Evolutionary conservation across 257 asterid species (phyloP).

Genomic region (Nicotiana knightiana): DNA sequence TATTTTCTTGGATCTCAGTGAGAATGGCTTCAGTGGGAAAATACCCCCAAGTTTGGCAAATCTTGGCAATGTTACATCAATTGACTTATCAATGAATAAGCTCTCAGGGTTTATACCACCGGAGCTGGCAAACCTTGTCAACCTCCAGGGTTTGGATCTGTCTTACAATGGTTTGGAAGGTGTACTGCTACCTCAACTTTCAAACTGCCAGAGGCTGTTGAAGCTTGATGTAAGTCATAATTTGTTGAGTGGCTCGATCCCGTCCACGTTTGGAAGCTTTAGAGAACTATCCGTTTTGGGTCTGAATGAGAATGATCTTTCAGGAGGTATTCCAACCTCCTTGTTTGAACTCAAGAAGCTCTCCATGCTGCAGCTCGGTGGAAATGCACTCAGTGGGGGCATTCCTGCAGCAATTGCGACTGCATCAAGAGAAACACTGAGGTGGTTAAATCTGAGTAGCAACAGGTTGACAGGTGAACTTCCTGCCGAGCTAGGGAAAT

Average conservation of each 20-base stretch:
- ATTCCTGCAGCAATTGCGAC: slow-evolving; percentile 35
- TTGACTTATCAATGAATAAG: slow-evolving; percentile 56
- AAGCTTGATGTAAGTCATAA: slow-evolving; percentile 53
- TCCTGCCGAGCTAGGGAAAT: slow-evolving; percentile 52
- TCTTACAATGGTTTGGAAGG: slow-evolving; percentile 62
- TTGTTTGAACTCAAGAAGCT: slow-evolving; percentile 56
- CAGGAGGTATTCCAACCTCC: slow-evolving; percentile 44
- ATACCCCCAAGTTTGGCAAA: slow-evolving; percentile 52
- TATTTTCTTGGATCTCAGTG: slow-evolving; percentile 48
- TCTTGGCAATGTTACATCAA: slow-evolving; percentile 33
- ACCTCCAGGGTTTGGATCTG: slow-evolving; percentile 45
- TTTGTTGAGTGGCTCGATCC: slow-evolving; percentile 53
- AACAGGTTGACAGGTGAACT: slow-evolving; percentile 45
- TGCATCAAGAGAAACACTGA: slow-evolving; percentile 39
- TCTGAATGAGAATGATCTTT: slow-evolving; percentile 51
- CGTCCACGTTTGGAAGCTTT: slow-evolving; percentile 45
- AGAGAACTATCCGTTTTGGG: slow-evolving; percentile 39
- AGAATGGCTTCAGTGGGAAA: slow-evolving; percentile 45
- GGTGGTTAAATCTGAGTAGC: slow-evolving; percentile 57
- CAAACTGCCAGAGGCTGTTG: slow-evolving; percentile 44
- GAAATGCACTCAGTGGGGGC: slow-evolving; percentile 48
- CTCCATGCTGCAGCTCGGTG: slow-evolving; percentile 56
- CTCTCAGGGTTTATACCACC: slow-evolving; percentile 51
- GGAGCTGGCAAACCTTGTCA: slow-evolving; percentile 47
- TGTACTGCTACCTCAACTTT: slow-evolving; percentile 38